Evolutionary conservation across 768 basidiomycete genomes (phyloP).

Genomic region (Pleurotus platypus): DNA sequence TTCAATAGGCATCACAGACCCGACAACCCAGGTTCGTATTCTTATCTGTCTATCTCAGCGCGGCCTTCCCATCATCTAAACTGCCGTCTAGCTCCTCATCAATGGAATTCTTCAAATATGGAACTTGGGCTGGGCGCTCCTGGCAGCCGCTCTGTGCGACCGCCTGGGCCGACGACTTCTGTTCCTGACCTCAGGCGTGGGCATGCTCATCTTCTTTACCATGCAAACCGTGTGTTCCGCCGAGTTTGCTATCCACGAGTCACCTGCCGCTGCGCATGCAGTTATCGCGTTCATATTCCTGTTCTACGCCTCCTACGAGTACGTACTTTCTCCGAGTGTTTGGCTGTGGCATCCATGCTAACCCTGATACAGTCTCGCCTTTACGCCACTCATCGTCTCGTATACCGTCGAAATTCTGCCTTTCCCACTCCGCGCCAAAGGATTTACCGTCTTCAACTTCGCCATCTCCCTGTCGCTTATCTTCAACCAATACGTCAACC

Average conservation of each 20-base stretch:
- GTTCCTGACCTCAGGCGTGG: constrained; percentile 38
- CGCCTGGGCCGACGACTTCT: constrained; percentile 45
- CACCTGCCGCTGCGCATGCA: constrained; percentile 37
- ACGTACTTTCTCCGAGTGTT: constrained; percentile 13
- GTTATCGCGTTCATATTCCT: constrained; percentile 61
- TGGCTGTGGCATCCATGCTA: background rate
- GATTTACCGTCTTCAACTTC: constrained; percentile 63
- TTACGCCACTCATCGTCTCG: constrained; percentile 60
- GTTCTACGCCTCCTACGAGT: constrained; percentile 55
- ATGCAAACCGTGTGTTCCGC: constrained; percentile 46
- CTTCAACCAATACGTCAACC: constrained; percentile 69
- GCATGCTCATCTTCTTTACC: constrained; percentile 46
- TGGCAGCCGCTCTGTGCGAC: constrained; percentile 46
- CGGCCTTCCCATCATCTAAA: background rate
- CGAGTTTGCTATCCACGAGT: constrained; percentile 12
- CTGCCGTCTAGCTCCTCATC: constrained; percentile 32
- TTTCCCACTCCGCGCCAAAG: constrained; percentile 67
- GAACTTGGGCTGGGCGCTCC: constrained; percentile 49
- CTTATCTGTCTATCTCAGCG: constrained; percentile 13
- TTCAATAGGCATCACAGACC: constrained; percentile 37
- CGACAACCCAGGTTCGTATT: constrained; percentile 2
- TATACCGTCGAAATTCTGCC: constrained; percentile 72
- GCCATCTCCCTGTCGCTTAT: constrained; percentile 59
- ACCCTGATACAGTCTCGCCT: constrained; percentile 38
- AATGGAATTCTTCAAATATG: constrained; percentile 54